Evolutionary conservation across 2,329 filamentous ascomycete species (phyloP).

Genomic region (Plenodomus biglobosus): DNA sequence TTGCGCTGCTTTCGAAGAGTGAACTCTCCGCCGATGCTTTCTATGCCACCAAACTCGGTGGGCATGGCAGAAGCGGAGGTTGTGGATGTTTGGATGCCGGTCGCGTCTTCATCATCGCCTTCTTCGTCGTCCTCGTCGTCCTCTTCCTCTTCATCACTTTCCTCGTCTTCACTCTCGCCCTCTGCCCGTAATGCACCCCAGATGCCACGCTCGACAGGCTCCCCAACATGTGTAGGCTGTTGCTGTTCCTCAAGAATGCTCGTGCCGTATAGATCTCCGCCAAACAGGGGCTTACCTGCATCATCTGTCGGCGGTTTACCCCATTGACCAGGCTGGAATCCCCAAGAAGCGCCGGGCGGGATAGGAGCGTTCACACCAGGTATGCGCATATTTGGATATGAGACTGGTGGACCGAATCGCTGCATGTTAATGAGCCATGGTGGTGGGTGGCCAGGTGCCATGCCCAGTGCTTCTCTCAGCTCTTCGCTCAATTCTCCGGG

Average conservation of each 20-base stretch:
- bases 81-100: constrained; percentile 70
- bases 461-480: constrained; percentile 88
- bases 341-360: constrained; percentile 86
- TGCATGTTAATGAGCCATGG: constrained; percentile 98
- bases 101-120: constrained; percentile 55
- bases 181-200: constrained; percentile 91
- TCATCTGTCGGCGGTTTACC: constrained; percentile 96
- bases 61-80: constrained; percentile 77
- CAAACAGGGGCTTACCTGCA: constrained; percentile 85
- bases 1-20: constrained; percentile 80
- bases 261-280: constrained; percentile 91
- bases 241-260: constrained; percentile 62
- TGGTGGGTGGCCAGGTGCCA: constrained; percentile 87
- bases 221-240: constrained; percentile 59
- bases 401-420: constrained; percentile 87
- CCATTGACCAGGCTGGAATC: constrained; percentile 92
- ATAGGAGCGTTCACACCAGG: constrained; percentile 92
- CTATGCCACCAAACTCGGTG: constrained; percentile 74
- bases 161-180: constrained; percentile 69
- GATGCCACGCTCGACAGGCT: constrained; percentile 80
- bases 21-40: constrained; percentile 81
- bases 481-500: constrained; percentile 88
- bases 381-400: constrained; percentile 93
- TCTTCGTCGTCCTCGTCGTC: constrained; percentile 71
- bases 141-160: constrained; percentile 59